phyloP scores from a whole-genome alignment of 139 green algal species.

The Nannochloris sp. region DNA sequence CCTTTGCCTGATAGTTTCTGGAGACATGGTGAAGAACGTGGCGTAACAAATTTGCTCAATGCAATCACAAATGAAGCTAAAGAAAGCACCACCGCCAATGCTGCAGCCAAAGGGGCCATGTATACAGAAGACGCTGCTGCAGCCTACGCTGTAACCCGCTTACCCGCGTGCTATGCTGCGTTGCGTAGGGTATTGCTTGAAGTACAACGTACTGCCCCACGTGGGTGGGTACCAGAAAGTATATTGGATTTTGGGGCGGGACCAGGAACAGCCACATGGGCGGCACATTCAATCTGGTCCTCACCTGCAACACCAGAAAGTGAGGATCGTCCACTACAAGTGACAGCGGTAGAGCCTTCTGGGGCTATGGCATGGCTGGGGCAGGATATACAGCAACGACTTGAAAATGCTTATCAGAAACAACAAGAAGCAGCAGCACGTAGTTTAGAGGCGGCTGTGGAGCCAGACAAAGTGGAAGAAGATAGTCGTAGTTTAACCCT shows the following conservation, averaged over 20 bases:
- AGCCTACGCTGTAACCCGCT: constrained; percentile 29
- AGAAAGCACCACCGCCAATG: not conserved
- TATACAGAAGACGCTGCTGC: constrained; percentile 16
- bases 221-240: constrained; percentile 31
- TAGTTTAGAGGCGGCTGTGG: too few relatives aligned
- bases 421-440: too few relatives aligned
- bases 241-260: constrained; percentile 73
- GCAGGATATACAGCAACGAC: constrained; percentile 6
- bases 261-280: constrained; percentile 65
- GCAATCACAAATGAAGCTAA: not conserved
- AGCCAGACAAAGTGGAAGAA: too few relatives aligned
- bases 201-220: constrained; percentile 10
- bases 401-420: too few relatives aligned
- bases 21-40: not conserved
- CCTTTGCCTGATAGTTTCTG: not conserved
- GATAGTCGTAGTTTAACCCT: too few relatives aligned
- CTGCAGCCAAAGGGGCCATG: not conserved
- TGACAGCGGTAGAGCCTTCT: constrained; percentile 54
- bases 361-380: constrained; percentile 50
- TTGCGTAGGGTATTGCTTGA: constrained; percentile 27
- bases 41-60: not conserved
- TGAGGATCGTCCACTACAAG: not conserved
- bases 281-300: constrained; percentile 23
- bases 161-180: constrained; percentile 44
- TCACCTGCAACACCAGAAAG: not conserved